phyloP scores from a whole-genome alignment of 768 basidiomycete genomes.

The Peribolospora baueri region DNA sequence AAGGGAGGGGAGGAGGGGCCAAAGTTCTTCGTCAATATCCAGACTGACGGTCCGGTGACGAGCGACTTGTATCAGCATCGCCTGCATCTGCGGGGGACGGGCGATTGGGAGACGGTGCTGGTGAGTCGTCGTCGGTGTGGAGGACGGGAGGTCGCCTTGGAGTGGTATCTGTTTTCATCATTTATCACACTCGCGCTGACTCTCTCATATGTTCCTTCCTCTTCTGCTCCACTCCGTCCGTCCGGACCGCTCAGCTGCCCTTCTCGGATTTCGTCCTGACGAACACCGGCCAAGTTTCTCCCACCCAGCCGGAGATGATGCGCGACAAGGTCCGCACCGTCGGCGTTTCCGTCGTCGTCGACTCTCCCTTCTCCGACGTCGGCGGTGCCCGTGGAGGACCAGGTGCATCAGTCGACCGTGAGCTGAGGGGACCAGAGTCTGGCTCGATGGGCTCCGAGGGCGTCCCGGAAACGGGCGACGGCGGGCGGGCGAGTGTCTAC shows the following conservation, averaged over 20 bases:
- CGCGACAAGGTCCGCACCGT: conserved; percentile 50
- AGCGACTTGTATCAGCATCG: conserved; percentile 89
- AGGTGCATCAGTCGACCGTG: neutral
- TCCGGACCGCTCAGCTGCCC: conserved; percentile 41
- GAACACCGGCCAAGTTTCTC: conserved; percentile 27
- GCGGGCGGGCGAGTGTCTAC: too few relatives aligned
- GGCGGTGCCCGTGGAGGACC: conserved; percentile 6
- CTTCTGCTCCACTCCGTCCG: conserved; percentile 1
- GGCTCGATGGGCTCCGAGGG: neutral
- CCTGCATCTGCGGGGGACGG: conserved; percentile 41
- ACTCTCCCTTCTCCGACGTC: too few relatives aligned
- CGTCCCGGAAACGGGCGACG: neutral
- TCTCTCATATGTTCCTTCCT: conserved; percentile 9
- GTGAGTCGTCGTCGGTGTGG: too few relatives aligned
- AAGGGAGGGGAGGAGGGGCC: too few relatives aligned
- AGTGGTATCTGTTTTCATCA: conserved; percentile 6
- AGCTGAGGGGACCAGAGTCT: neutral
- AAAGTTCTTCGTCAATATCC: conserved; percentile 86
- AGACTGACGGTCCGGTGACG: conserved; percentile 51
- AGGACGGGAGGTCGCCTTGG: too few relatives aligned
- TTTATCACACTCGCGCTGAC: conserved; percentile 6
- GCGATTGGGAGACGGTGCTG: conserved; percentile 54
- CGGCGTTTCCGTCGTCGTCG: conserved; percentile 55
- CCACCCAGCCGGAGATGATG: conserved; percentile 45
- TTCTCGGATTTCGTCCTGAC: conserved; percentile 30